Conservation (phyloP, 2,329 filamentous ascomycete species). For the Colletotrichum gigasporum region DNA sequence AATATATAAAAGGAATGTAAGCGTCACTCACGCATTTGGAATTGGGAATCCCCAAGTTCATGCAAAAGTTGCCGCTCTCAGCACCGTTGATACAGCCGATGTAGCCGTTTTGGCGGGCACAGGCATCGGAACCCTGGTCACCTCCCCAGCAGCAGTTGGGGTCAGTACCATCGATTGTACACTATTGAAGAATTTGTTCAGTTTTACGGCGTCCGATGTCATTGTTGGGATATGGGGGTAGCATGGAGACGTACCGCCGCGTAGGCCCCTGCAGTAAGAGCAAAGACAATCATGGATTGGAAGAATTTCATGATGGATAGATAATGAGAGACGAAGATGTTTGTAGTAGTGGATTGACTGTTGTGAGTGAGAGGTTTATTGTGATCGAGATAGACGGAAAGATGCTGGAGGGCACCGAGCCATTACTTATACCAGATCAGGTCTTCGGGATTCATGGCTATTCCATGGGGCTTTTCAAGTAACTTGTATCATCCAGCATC, state of each 20-base stretch:
- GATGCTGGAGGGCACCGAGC: background rate
- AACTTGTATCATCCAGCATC: too few relatives aligned
- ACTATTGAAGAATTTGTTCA: background rate
- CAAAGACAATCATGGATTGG: background rate
- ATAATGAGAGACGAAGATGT: background rate
- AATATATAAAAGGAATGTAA: background rate
- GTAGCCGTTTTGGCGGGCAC: conserved; percentile 1
- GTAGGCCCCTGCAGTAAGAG: background rate
- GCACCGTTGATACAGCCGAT: conserved; percentile 1
- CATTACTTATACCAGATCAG: background rate
- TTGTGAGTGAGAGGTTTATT: too few relatives aligned
- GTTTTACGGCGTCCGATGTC: background rate
- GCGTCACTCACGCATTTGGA: background rate
- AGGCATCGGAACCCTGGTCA: background rate
- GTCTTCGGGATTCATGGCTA: background rate
- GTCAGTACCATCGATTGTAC: background rate
- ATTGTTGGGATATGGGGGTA: background rate
- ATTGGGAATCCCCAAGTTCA: background rate
- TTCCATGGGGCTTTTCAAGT: background rate
- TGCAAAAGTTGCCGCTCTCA: background rate
- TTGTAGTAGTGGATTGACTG: background rate
- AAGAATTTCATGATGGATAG: background rate
- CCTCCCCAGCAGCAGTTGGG: conserved; percentile 7
- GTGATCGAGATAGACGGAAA: too few relatives aligned
- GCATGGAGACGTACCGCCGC: background rate